A percentile compares a stretch with the other conserved stretches of the same genome.
Conservation (phyloP, 2,329 filamentous ascomycete species). For the Fusarium brevicatenulatum region DNA sequence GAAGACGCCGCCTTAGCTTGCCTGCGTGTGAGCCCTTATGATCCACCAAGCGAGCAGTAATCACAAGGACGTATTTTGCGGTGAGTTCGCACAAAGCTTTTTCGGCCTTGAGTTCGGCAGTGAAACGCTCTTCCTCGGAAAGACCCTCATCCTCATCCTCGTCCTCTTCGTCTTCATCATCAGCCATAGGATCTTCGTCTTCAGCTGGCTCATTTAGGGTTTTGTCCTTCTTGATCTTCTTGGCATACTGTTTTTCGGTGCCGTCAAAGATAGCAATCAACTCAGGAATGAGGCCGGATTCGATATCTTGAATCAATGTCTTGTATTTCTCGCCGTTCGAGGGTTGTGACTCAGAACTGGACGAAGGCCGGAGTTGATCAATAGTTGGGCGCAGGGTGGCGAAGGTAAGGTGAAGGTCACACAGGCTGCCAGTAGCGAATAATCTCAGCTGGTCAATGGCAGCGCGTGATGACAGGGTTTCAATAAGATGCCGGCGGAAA, state of each 20-base stretch:
- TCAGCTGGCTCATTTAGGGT: constrained; percentile 72
- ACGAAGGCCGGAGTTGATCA: constrained; percentile 51
- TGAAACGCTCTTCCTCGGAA: constrained; percentile 67
- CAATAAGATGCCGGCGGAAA: constrained; percentile 72
- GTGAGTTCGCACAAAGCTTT: constrained; percentile 87
- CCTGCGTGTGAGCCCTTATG: constrained; percentile 66
- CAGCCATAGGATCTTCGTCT: constrained; percentile 77
- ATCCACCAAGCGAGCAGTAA: constrained; percentile 80
- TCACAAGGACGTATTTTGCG: constrained; percentile 83
- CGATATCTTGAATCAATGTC: constrained; percentile 73
- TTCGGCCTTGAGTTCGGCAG: constrained; percentile 79
- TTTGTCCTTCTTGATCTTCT: constrained; percentile 66
- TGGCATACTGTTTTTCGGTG: constrained; percentile 81
- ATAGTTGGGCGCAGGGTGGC: constrained; percentile 72
- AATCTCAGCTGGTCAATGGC: constrained; percentile 83
- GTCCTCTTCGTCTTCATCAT: constrained; percentile 64
- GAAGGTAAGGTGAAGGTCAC: constrained; percentile 86
- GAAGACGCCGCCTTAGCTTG: constrained; percentile 75
- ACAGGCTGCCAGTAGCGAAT: constrained; percentile 77
- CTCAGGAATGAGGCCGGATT: constrained; percentile 69
- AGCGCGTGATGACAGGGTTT: constrained; percentile 73
- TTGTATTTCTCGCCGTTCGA: constrained; percentile 47
- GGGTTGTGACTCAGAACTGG: constrained; percentile 37
- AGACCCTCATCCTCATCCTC: constrained; percentile 66
- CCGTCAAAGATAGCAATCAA: constrained; percentile 81